Evolutionary conservation across 2,329 filamentous ascomycete species (phyloP).

Genomic region (Venturia pyrina): DNA sequence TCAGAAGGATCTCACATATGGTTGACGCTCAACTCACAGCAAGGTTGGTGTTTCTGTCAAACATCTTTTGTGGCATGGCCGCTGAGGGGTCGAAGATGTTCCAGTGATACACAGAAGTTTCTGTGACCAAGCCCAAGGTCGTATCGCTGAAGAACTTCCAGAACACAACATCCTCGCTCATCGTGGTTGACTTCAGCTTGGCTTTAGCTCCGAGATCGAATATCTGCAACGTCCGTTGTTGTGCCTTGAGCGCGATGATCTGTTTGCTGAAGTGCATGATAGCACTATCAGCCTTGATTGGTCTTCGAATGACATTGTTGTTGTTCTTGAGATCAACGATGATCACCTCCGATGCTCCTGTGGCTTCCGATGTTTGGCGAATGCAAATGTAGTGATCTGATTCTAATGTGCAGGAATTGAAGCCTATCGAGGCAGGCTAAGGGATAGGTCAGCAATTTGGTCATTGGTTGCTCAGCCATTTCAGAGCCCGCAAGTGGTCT

Average conservation of each 20-base stretch:
- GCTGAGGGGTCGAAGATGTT: conserved; percentile 79
- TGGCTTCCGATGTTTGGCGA: conserved; percentile 82
- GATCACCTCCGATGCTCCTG: conserved; percentile 82
- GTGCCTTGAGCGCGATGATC: conserved; percentile 93
- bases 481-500: background rate
- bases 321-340: conserved; percentile 96
- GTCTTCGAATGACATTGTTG: conserved; percentile 88
- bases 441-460: conserved; percentile 14
- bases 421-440: conserved; percentile 64
- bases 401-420: conserved; percentile 91
- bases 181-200: conserved; percentile 92
- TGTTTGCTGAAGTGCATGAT: conserved; percentile 98
- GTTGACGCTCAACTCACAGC: conserved; percentile 47
- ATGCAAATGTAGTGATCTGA: conserved; percentile 95
- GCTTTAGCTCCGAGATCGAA: conserved; percentile 89
- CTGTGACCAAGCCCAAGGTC: conserved; percentile 81
- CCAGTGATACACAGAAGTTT: conserved; percentile 91
- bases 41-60: conserved; percentile 87
- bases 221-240: conserved; percentile 90
- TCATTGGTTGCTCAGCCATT: conserved; percentile 4
- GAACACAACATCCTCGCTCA: conserved; percentile 96
- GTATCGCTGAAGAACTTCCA: conserved; percentile 98
- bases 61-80: conserved; percentile 70
- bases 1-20: conserved; percentile 1
- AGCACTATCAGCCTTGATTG: conserved; percentile 98